Percentiles rank a stretch among this genome's conserved stretches.
These are phyloP conservation scores for Lindgomyces ingoldianus DNA, from an alignment of 495 filamentous ascomycete species.

Conservation along the genomic window DNA sequence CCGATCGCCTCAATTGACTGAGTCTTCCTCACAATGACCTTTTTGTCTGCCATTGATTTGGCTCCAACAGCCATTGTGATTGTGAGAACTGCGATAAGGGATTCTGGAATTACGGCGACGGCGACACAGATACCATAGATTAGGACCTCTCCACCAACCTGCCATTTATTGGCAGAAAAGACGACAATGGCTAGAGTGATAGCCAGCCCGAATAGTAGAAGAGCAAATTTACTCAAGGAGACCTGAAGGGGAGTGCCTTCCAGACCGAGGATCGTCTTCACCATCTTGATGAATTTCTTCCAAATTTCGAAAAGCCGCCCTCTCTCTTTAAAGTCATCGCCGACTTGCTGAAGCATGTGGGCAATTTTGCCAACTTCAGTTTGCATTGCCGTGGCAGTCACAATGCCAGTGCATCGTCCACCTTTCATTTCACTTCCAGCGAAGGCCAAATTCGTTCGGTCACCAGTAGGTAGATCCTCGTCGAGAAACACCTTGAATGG, in stretches of 20 bases:
- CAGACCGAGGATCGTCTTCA: constrained; percentile 62
- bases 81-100: constrained; percentile 72
- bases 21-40: constrained; percentile 69
- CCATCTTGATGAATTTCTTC: constrained; percentile 43
- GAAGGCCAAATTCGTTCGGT: constrained; percentile 70
- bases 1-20: constrained; percentile 65
- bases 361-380: constrained; percentile 73
- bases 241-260: constrained; percentile 69
- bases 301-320: constrained; percentile 43
- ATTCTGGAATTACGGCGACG: constrained; percentile 75
- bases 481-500: constrained; percentile 38
- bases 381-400: constrained; percentile 65
- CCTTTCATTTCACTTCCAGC: constrained; percentile 67
- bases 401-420: constrained; percentile 65
- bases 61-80: constrained; percentile 75
- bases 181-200: constrained; percentile 71
- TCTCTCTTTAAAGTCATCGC: constrained; percentile 36
- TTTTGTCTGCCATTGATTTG: constrained; percentile 67
- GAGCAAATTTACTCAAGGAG: constrained; percentile 68
- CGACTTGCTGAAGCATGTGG: constrained; percentile 56
- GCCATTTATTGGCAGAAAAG: constrained; percentile 61
- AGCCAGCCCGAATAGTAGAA: constrained; percentile 67
- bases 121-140: constrained; percentile 67
- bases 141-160: constrained; percentile 62
- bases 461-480: constrained; percentile 58